Evolutionary conservation across 1,139 yeast species (phyloP).

Genomic region (Spathaspora jeffriesii): DNA sequence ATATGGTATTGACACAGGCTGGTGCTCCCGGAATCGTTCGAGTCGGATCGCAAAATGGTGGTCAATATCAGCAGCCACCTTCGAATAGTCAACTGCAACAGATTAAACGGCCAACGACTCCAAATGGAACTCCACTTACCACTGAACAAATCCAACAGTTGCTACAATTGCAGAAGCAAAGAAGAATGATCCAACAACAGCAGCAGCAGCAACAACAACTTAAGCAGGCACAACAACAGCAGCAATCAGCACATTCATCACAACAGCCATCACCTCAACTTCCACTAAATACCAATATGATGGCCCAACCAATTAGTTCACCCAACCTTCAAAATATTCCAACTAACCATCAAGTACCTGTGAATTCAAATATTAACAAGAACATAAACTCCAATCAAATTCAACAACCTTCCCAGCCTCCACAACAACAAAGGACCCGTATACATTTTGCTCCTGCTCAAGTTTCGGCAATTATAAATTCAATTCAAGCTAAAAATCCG

Average conservation of each 20-base stretch:
- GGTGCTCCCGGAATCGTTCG: background rate
- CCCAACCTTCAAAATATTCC: conserved; percentile 5
- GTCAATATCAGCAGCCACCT: conserved; percentile 3
- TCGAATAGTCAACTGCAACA: conserved; percentile 5
- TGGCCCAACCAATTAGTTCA: conserved; percentile 5
- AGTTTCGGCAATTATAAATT: conserved; percentile 67
- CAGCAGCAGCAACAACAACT: conserved; percentile 13
- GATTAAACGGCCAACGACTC: conserved; percentile 41
- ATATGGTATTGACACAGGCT: conserved; percentile 2
- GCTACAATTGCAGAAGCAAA: conserved; percentile 52
- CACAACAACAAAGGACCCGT: conserved; percentile 28
- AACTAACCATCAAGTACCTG: conserved; percentile 7
- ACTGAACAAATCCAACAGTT: conserved; percentile 57
- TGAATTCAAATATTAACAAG: conserved; percentile 2
- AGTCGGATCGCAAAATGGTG: background rate
- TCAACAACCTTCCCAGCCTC: conserved; percentile 11
- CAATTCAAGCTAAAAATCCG: conserved; percentile 72
- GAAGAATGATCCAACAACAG: conserved; percentile 46
- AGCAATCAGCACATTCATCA: conserved; percentile 3
- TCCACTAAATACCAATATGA: conserved; percentile 1
- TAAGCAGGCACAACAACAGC: conserved; percentile 10
- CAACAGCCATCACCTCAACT: background rate
- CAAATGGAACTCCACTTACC: conserved; percentile 55
- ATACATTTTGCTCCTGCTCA: conserved; percentile 61
- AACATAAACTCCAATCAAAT: too few relatives aligned